These are phyloP conservation scores for Clonostachys sp. DNA, from an alignment of 2,329 filamentous ascomycete species.

Conservation along the genomic window DNA sequence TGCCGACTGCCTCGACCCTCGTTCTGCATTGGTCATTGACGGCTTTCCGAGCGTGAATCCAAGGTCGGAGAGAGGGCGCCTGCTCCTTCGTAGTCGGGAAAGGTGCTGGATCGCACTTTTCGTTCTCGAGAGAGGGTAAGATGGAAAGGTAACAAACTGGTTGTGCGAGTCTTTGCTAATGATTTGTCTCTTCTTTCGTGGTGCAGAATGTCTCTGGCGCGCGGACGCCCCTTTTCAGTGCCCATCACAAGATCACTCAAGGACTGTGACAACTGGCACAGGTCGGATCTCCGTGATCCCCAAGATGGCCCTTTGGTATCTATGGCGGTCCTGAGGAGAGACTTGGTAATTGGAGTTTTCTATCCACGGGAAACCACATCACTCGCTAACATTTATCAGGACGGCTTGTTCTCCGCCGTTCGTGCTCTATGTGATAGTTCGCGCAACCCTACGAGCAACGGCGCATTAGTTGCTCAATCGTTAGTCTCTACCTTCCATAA, in stretches of 20 bases:
- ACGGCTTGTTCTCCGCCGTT: constrained; percentile 52
- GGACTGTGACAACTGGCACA: constrained; percentile 66
- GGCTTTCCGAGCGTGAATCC: constrained; percentile 62
- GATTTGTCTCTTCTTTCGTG: constrained; percentile 5
- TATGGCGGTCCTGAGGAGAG: constrained; percentile 64
- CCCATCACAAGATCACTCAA: constrained; percentile 62
- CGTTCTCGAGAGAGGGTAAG: constrained; percentile 64
- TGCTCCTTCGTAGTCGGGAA: constrained; percentile 61
- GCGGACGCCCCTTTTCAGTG: constrained; percentile 64
- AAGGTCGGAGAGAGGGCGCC: constrained; percentile 52
- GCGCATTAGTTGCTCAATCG: constrained; percentile 48
- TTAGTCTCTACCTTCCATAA: constrained; percentile 14
- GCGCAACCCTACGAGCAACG: constrained; percentile 39
- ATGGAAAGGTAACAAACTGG: not conserved
- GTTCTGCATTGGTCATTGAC: constrained; percentile 61
- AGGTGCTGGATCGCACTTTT: constrained; percentile 69
- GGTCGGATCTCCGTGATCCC: constrained; percentile 55
- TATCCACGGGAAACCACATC: not conserved
- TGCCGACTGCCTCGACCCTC: constrained; percentile 65
- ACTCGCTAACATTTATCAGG: constrained; percentile 20
- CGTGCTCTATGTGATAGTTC: constrained; percentile 56
- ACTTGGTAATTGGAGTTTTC: constrained; percentile 42
- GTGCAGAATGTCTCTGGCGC: constrained; percentile 58
- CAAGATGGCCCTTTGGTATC: constrained; percentile 70
- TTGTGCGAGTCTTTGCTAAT: not conserved